These are phyloP conservation scores for Nannochloropsis gaditana DNA, from an alignment of 108 stramenopile species.

Conservation along the genomic window DNA sequence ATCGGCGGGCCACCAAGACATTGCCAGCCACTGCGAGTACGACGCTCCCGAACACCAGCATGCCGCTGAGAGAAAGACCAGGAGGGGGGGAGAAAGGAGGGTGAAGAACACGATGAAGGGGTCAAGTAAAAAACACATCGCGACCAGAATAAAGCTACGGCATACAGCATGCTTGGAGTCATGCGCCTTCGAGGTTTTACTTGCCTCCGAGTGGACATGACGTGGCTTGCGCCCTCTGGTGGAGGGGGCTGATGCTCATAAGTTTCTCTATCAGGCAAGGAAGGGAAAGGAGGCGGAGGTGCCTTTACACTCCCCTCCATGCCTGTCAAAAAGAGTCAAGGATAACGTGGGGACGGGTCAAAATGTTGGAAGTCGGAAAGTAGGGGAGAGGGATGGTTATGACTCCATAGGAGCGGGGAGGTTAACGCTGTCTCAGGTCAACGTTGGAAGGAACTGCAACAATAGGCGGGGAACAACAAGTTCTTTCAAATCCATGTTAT, in stretches of 20 bases:
- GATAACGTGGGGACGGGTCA: too few species aligned
- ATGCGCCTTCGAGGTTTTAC: background rate
- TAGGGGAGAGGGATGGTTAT: too few species aligned
- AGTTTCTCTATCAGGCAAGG: background rate
- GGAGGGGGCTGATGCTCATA: constrained; percentile 7
- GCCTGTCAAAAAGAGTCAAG: too few species aligned
- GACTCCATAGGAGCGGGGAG: too few species aligned
- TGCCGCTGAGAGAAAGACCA: background rate
- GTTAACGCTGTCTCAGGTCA: too few species aligned
- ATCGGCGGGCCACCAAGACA: background rate
- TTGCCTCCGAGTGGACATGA: background rate
- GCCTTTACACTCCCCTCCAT: background rate
- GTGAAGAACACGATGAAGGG: background rate
- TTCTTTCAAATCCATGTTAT: too few species aligned
- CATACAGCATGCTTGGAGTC: too few species aligned
- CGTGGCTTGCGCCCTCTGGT: background rate
- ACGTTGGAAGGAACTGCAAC: too few species aligned
- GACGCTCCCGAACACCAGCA: background rate
- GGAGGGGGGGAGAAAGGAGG: background rate
- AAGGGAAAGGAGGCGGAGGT: background rate
- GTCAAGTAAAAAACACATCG: too few species aligned
- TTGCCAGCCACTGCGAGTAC: background rate
- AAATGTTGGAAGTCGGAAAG: too few species aligned
- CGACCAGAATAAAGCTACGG: too few species aligned
- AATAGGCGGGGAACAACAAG: too few species aligned